These are phyloP conservation scores for Hordeum marinum DNA, from an alignment of 176 grass and related monocot genomes.

Conservation along the genomic window DNA sequence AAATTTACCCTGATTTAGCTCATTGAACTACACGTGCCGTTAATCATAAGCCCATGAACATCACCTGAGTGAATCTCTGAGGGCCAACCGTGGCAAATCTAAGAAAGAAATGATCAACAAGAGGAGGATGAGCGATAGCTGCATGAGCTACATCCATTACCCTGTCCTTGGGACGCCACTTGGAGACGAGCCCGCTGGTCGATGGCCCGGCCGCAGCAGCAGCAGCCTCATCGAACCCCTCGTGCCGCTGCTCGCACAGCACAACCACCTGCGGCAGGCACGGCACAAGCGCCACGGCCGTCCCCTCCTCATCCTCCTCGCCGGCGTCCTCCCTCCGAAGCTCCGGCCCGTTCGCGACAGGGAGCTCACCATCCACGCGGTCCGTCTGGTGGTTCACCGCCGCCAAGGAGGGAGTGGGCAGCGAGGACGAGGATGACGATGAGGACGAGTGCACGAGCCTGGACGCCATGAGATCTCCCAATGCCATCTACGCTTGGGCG, in stretches of 20 bases:
- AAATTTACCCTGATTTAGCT: background rate
- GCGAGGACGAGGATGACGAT: constrained; percentile 14
- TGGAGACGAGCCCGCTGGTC: constrained; percentile 77
- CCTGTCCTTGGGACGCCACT: constrained; percentile 92
- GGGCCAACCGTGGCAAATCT: background rate
- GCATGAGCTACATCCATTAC: constrained; percentile 37
- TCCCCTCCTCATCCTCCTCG: background rate
- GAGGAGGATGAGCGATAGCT: background rate
- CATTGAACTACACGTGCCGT: background rate
- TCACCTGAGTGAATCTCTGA: background rate
- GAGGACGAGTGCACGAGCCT: constrained; percentile 60
- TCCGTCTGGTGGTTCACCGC: constrained; percentile 28
- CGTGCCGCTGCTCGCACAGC: constrained; percentile 75
- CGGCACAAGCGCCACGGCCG: constrained; percentile 20
- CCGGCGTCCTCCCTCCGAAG: background rate
- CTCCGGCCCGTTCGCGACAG: constrained; percentile 19
- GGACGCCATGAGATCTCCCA: constrained; percentile 99
- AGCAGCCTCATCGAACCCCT: constrained; percentile 60
- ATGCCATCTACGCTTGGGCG: constrained; percentile 60
- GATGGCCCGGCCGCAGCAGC: constrained; percentile 47
- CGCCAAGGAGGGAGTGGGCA: constrained; percentile 16
- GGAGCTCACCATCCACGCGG: constrained; percentile 10
- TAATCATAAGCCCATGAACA: background rate
- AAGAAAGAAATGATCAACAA: background rate
- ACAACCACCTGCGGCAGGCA: constrained; percentile 73